A percentile compares a stretch with the other conserved stretches of the same genome.
Conservation (phyloP, 2,329 filamentous ascomycete species). For the Ascochyta viciae-villosae region DNA sequence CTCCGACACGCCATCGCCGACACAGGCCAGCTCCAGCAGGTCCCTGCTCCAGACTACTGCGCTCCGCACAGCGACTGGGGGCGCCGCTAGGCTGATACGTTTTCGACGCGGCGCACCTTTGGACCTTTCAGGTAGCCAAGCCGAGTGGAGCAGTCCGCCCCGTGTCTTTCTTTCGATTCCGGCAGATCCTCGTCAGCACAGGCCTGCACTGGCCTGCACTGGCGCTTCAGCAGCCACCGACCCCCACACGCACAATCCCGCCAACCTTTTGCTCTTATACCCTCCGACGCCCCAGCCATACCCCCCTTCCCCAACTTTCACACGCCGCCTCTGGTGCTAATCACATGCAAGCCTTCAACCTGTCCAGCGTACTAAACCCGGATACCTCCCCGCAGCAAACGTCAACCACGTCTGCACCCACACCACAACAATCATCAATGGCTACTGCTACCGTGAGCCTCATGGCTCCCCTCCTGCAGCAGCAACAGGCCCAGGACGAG, state of each 20-base stretch:
- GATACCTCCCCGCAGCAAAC: constrained; percentile 28
- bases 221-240: constrained; percentile 33
- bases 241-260: constrained; percentile 39
- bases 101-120: constrained; percentile 29
- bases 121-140: constrained; percentile 31
- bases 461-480: constrained; percentile 66
- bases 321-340: constrained; percentile 44
- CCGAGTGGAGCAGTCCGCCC: constrained; percentile 32
- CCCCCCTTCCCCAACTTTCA: constrained; percentile 45
- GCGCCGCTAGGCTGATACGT: constrained; percentile 32
- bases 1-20: constrained; percentile 22
- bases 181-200: constrained; percentile 45
- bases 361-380: constrained; percentile 50
- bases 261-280: constrained; percentile 36
- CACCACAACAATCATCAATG: constrained; percentile 36
- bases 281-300: constrained; percentile 48
- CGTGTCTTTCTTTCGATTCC: constrained; percentile 35
- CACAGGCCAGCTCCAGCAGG: constrained; percentile 16
- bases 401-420: constrained; percentile 13
- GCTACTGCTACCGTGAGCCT: constrained; percentile 57
- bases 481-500: constrained; percentile 57
- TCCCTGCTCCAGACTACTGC: constrained; percentile 21
- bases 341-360: constrained; percentile 50
- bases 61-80: constrained; percentile 23
- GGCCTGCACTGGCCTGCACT: constrained; percentile 21